These are phyloP conservation scores for Phenoliferia sp. DNA, from an alignment of 1,284 basidiomycete genomes.

Conservation along the genomic window DNA sequence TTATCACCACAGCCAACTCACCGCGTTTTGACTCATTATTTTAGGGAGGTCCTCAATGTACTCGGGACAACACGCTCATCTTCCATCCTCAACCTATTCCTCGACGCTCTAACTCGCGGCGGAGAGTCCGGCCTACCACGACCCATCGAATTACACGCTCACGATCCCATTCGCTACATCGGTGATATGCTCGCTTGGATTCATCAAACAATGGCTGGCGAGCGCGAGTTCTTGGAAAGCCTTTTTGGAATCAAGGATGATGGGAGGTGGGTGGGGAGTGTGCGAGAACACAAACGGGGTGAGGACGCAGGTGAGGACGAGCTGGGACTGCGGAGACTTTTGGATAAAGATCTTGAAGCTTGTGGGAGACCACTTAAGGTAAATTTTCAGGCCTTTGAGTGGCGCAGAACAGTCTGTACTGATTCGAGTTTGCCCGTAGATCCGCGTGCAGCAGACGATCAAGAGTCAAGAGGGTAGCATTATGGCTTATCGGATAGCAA, in stretches of 20 bases:
- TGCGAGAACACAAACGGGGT: conserved; percentile 39
- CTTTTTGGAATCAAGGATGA: conserved; percentile 67
- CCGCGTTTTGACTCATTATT: conserved; percentile 1
- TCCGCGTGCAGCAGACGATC: conserved; percentile 86
- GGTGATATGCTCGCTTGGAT: conserved; percentile 99
- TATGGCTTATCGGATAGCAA: conserved; percentile 83
- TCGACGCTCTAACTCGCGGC: conserved; percentile 81
- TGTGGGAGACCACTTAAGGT: conserved; percentile 82
- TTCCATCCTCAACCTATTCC: conserved; percentile 72
- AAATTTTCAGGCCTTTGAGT: conserved; percentile 11
- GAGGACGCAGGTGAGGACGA: conserved; percentile 50
- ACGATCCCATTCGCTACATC: conserved; percentile 91
- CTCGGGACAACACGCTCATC: conserved; percentile 78
- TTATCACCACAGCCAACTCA: not conserved
- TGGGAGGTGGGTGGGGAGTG: conserved; percentile 66
- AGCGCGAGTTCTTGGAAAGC: conserved; percentile 84
- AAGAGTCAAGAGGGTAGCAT: conserved; percentile 89
- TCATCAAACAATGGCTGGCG: conserved; percentile 89
- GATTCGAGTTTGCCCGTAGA: conserved; percentile 45
- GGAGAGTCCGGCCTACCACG: conserved; percentile 81
- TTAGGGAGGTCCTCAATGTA: conserved; percentile 67
- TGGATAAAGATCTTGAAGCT: conserved; percentile 78
- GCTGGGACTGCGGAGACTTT: conserved; percentile 69
- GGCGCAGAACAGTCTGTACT: not conserved
- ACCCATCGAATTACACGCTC: conserved; percentile 94